Evolutionary conservation across 495 filamentous ascomycete genomes (phyloP).

Genomic region (Talaromyces thailandensis): DNA sequence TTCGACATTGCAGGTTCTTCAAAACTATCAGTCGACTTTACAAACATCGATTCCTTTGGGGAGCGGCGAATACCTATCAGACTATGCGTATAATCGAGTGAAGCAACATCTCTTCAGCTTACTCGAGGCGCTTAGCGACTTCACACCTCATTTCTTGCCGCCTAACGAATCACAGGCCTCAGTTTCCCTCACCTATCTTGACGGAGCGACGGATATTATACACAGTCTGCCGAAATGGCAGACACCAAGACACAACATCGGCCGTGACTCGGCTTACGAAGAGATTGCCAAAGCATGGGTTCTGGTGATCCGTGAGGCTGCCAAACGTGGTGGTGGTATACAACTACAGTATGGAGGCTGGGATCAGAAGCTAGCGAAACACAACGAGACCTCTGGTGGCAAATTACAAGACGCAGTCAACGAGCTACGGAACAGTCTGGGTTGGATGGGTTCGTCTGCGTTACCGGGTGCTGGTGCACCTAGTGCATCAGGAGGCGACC

Average conservation of each 20-base stretch:
- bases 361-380: slow-evolving; percentile 81
- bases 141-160: slow-evolving; percentile 89
- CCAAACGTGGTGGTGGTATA: slow-evolving; percentile 86
- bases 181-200: slow-evolving; percentile 73
- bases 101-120: slow-evolving; percentile 70
- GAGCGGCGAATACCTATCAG: slow-evolving; percentile 70
- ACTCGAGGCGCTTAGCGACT: slow-evolving; percentile 84
- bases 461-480: slow-evolving; percentile 35
- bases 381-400: slow-evolving; percentile 80
- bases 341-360: slow-evolving; percentile 84
- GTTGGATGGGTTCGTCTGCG: slow-evolving; percentile 58
- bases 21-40: slow-evolving; percentile 69
- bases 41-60: slow-evolving; percentile 82
- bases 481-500: slow-evolving; percentile 36
- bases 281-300: slow-evolving; percentile 93
- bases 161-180: slow-evolving; percentile 77
- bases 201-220: slow-evolving; percentile 81
- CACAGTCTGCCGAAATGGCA: slow-evolving; percentile 85
- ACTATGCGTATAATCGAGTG: slow-evolving; percentile 93
- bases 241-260: slow-evolving; percentile 72
- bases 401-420: slow-evolving; percentile 73
- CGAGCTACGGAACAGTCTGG: slow-evolving; percentile 62
- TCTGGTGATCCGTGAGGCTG: slow-evolving; percentile 81
- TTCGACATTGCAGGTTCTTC: slow-evolving; percentile 69
- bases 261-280: slow-evolving; percentile 91